Evolutionary conservation across 139 green algal species (phyloP), one percentile per base, ranked within the genome.

Genomic region (Deuterostichococcus epilithicus): DNA sequence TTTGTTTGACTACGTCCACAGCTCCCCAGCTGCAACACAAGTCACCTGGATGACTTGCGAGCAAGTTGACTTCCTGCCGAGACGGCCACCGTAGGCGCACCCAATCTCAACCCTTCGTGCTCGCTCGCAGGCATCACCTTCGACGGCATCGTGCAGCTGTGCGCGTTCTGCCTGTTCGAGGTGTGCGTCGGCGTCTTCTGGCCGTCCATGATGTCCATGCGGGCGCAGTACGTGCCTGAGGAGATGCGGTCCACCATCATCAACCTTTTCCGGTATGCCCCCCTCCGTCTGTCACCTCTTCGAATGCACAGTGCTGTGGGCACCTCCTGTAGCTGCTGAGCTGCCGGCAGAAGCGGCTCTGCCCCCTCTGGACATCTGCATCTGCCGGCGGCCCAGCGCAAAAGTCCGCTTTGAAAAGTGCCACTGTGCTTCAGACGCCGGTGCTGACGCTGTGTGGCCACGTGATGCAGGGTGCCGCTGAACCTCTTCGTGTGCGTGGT

Each of bases 401-500:
- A n/a, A n/a, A n/a, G n/a, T n/a, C n/a, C n/a, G n/a, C n/a, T n/a
- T n/a, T n/a, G n/a, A n/a, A n/a, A n/a, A n/a, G n/a, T n/a, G n/a
- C n/a, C n/a, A n/a, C n/a, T n/a, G n/a, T n/a, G n/a, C n/a, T n/a
- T n/a, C n/a, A n/a, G n/a, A n/a, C n/a, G n/a, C n/a, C n/a, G n/a
- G n/a, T n/a, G 18, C 52, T 63, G 52, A 63, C 10, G 5, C 52
- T 52, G 3, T 20, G 26, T 63, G 10, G 18, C 10, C 52, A 28
- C 8, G 8, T 63, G 52, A n/a, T 63, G 52, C 52, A 63, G 52
- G 32, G 92, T 98, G 30, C 96, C 96, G 1, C 88, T 99, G 76
- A 98, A 98, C 88, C 66, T 95, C 30, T 98, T 98, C 74, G 95
- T 98, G 13, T 99, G 95, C 84, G 79, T 97, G 70, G 90, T 98